Evolutionary conservation across 2,329 filamentous ascomycete species (phyloP).

Genomic region (Diplodia mutila): DNA sequence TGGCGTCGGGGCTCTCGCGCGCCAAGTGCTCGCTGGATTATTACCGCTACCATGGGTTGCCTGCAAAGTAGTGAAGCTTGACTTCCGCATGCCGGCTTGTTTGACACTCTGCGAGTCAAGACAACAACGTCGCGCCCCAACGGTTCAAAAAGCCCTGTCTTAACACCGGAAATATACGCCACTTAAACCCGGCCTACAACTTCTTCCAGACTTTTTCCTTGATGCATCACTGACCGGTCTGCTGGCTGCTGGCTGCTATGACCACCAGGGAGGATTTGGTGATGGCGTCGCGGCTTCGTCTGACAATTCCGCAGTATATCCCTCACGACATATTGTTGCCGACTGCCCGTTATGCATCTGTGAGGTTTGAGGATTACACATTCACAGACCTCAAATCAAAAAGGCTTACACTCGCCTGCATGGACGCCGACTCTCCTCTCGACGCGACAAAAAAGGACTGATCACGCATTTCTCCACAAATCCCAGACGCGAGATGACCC

Average conservation of each 20-base stretch:
- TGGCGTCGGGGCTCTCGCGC: background rate
- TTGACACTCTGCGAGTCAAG: slow-evolving; percentile 1
- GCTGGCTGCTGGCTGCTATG: too few relatives aligned
- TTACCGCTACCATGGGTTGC: slow-evolving; percentile 9
- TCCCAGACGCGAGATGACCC: background rate
- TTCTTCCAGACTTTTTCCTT: slow-evolving; percentile 1
- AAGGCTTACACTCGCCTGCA: background rate
- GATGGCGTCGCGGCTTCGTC: background rate
- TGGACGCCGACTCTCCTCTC: background rate
- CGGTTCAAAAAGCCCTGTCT: slow-evolving; percentile 1
- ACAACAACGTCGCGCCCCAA: slow-evolving; percentile 1
- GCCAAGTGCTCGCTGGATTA: background rate
- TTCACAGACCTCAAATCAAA: background rate
- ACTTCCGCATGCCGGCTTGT: background rate
- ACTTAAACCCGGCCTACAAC: background rate
- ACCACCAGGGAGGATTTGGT: background rate
- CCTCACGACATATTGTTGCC: background rate
- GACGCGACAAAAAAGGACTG: background rate
- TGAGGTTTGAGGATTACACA: background rate
- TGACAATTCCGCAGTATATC: background rate
- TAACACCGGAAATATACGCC: background rate
- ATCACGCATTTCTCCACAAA: background rate
- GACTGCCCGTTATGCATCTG: background rate
- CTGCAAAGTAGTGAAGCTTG: slow-evolving; percentile 2
- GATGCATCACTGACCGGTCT: background rate